These are phyloP conservation scores for Malus hybrid DNA, from an alignment of 331 rosid species.

Conservation along the genomic window DNA sequence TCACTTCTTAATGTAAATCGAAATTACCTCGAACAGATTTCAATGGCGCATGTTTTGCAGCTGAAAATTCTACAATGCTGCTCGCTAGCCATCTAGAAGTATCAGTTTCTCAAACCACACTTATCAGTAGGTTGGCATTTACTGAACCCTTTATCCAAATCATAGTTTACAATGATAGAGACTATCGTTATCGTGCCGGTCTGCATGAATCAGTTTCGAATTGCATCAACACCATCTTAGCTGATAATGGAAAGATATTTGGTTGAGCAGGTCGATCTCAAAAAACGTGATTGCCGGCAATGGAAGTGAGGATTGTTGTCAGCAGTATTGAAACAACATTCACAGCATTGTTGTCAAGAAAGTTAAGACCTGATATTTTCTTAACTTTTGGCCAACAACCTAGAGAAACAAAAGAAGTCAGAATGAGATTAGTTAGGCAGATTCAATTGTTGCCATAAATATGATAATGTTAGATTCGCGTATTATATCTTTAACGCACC, in stretches of 20 bases:
- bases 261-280: slow-evolving; percentile 9
- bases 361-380: slow-evolving; percentile 63
- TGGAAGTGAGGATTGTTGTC: slow-evolving; percentile 61
- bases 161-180: too few relatives aligned
- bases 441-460: background rate
- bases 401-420: slow-evolving; percentile 10
- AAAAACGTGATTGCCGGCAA: slow-evolving; percentile 51
- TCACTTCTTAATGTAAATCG: too few relatives aligned
- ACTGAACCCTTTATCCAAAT: too few relatives aligned
- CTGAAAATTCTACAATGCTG: too few relatives aligned
- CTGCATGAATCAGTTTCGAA: slow-evolving; percentile 5
- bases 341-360: slow-evolving; percentile 88
- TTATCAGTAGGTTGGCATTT: too few relatives aligned
- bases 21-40: too few relatives aligned
- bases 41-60: too few relatives aligned
- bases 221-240: slow-evolving; percentile 8
- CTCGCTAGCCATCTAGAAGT: too few relatives aligned
- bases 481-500: slow-evolving; percentile 29
- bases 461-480: too few relatives aligned
- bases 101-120: too few relatives aligned
- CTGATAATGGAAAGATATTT: background rate
- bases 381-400: slow-evolving; percentile 84
- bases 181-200: background rate
- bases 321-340: slow-evolving; percentile 65
- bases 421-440: background rate